phyloP scores from a whole-genome alignment of 495 filamentous ascomycete species.

The Aspergillus homomorphus region DNA sequence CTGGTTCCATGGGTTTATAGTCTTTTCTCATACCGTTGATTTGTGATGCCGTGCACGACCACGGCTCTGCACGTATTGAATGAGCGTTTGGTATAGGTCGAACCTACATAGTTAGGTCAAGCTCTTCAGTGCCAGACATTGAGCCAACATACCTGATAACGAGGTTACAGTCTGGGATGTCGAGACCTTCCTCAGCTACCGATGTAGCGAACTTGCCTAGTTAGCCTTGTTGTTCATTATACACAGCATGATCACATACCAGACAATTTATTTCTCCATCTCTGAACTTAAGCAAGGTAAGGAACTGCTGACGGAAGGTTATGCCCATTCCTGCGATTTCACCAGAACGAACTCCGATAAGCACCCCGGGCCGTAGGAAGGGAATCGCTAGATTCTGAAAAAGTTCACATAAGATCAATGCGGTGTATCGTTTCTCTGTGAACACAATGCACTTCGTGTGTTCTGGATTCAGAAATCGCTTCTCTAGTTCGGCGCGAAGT shows the following conservation, averaged over 20 bases:
- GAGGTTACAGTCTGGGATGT: slow-evolving; percentile 93
- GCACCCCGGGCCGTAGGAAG: slow-evolving; percentile 60
- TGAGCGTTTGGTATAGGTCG: slow-evolving; percentile 85
- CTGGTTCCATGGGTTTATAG: background rate
- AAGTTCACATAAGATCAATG: slow-evolving; percentile 64
- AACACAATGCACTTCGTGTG: slow-evolving; percentile 85
- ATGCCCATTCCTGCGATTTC: slow-evolving; percentile 54
- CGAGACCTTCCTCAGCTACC: slow-evolving; percentile 91
- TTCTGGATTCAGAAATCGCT: slow-evolving; percentile 54
- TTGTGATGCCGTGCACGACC: slow-evolving; percentile 77
- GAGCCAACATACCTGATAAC: slow-evolving; percentile 56
- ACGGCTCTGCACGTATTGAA: slow-evolving; percentile 93
- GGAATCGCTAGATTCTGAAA: slow-evolving; percentile 55
- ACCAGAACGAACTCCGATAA: slow-evolving; percentile 58
- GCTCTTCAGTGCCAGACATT: background rate
- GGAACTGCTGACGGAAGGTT: slow-evolving; percentile 70
- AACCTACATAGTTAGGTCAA: slow-evolving; percentile 49
- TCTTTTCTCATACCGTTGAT: slow-evolving; percentile 49
- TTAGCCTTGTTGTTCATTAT: slow-evolving; percentile 11
- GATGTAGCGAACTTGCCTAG: slow-evolving; percentile 68
- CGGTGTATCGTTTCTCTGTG: slow-evolving; percentile 73
- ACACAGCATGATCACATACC: slow-evolving; percentile 22
- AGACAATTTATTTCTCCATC: slow-evolving; percentile 82
- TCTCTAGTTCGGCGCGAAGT: slow-evolving; percentile 54
- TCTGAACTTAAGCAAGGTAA: slow-evolving; percentile 73